phyloP scores from a whole-genome alignment of 495 filamentous ascomycete genomes.

The Tuber brumale region DNA sequence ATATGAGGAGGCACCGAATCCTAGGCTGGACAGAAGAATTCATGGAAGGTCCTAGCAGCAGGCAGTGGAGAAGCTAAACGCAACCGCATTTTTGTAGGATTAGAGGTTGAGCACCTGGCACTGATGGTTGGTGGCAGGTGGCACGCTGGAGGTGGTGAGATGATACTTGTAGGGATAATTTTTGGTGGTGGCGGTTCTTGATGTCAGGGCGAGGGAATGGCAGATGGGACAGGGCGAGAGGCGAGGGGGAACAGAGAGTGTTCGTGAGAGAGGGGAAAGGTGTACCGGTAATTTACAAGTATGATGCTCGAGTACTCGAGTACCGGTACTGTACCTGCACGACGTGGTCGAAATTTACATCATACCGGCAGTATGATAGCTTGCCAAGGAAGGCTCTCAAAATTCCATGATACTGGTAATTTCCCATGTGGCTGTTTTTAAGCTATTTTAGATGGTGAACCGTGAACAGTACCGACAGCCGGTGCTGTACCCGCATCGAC shows the following conservation, averaged over 20 bases:
- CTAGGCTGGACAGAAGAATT: background rate
- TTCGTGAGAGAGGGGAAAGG: background rate
- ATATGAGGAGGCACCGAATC: background rate
- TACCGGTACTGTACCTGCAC: background rate
- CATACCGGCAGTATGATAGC: background rate
- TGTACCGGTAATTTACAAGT: too few relatives aligned
- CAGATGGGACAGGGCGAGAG: too few relatives aligned
- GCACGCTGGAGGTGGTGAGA: background rate
- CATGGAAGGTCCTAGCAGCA: background rate
- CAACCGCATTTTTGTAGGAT: background rate
- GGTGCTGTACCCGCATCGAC: background rate
- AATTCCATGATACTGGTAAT: background rate
- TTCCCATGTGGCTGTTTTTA: background rate
- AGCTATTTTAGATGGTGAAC: background rate
- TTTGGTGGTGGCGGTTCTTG: slow-evolving; percentile 2
- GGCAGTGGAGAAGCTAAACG: background rate
- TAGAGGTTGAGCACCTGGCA: background rate
- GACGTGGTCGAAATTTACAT: slow-evolving; percentile 4
- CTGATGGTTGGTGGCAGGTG: background rate
- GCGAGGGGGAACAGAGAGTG: too few relatives aligned
- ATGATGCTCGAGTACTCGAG: too few relatives aligned
- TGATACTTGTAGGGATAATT: background rate
- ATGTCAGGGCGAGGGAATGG: background rate
- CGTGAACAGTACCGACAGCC: background rate
- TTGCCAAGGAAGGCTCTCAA: background rate